These are phyloP conservation scores for Zhuliangozyma blackwelliae DNA, from an alignment of 1,139 yeast genomes.

Conservation along the genomic window DNA sequence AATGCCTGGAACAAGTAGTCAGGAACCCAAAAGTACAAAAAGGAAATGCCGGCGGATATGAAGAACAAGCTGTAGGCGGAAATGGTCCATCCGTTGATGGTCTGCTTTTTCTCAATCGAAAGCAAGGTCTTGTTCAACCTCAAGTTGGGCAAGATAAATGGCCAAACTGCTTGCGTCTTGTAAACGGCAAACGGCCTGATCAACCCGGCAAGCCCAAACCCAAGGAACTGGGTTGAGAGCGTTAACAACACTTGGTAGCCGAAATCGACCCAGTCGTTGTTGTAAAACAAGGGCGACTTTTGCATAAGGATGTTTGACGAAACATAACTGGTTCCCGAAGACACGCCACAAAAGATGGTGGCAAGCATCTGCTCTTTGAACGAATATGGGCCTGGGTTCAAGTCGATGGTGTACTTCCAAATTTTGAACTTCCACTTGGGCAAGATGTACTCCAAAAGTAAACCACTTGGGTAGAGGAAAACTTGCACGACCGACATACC, in stretches of 20 bases:
- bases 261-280: constrained; percentile 34
- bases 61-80: constrained; percentile 31
- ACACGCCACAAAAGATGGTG: constrained; percentile 21
- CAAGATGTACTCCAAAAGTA: constrained; percentile 15
- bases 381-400: constrained; percentile 29
- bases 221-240: constrained; percentile 53
- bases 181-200: constrained; percentile 53
- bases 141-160: constrained; percentile 48
- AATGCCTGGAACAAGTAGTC: constrained; percentile 28
- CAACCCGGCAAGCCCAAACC: constrained; percentile 61
- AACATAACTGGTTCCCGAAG: constrained; percentile 20
- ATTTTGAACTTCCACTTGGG: constrained; percentile 16
- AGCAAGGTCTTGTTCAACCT: constrained; percentile 54
- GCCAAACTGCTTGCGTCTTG: constrained; percentile 56
- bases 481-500: constrained; percentile 30
- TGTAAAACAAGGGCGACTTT: constrained; percentile 22
- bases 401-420: constrained; percentile 10
- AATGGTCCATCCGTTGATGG: constrained; percentile 34
- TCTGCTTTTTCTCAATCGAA: constrained; percentile 36
- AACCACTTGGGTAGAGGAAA: constrained; percentile 23
- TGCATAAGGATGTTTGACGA: constrained; percentile 16
- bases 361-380: constrained; percentile 27
- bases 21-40: constrained; percentile 34
- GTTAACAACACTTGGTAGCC: constrained; percentile 49
- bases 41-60: constrained; percentile 18